Base-by-base conservation (phyloP, 2,329 filamentous ascomycete genomes). In the Colletotrichum lentis region DNA sequence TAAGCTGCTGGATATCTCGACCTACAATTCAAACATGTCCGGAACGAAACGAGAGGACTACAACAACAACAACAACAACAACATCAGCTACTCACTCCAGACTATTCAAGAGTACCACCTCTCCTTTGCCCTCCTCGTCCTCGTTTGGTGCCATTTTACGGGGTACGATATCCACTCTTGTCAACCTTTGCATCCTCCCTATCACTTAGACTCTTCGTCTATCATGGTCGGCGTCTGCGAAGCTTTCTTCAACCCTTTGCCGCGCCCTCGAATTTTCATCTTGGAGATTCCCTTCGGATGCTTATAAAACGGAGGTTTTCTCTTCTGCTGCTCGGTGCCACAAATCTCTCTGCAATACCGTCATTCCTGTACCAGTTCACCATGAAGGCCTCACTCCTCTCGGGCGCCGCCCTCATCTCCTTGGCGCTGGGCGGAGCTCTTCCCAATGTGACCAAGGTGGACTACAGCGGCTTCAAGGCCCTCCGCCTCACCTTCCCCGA, bases 391-490 rank as follows among this genome's bases (percentile, higher is more conserved):
- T 70, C 61, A 5, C 22, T 60, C 27, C 11, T 71, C 5, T 64
- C 56, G 1, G 50, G 53, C 2, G 37, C 46, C n/a, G 54, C 61
- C 5, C 18, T 70, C 0, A 22, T 57, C 27, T 41, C 70, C 5
- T 31, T 59, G n/a, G 68, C 27, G 2, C 37, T 67, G 1, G 47
- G 43, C 1, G 54, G 63, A 11, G 50, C 55, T 14, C 41, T 70
- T 6, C 67, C 64, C 11, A 55, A 24, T 18, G 54, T 58, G 3
- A 22, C 50, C 20, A 68, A 68, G 43, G 35, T 71, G 18, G 64
- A 70, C 56, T 71, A 71, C 39, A 56, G 39, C 18, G 69, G 69
- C 24, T 70, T 70, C 60, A 70, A 71, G 57, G 67, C 59, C 12
- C 60, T 70, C 27, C 69, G 69, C 11, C 46, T 71, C 0, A 56